Evolutionary conservation across 495 filamentous ascomycete species (phyloP), one percentile per base, ranked within the genome.

Genomic region (Lepraria neglecta): DNA sequence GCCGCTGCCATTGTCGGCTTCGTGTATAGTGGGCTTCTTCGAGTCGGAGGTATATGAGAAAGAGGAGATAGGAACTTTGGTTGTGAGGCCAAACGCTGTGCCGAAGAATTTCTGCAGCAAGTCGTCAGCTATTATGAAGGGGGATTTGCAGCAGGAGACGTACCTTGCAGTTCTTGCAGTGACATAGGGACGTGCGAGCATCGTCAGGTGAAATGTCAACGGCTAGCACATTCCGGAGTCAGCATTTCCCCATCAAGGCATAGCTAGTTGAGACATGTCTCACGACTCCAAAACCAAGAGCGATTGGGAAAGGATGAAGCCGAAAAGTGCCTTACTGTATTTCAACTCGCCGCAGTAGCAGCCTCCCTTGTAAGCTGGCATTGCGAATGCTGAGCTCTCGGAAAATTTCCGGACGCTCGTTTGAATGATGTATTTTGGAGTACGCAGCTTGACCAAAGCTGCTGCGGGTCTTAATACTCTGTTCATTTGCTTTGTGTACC

Each of bases 111-210:
- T 82, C 72, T 72, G 69, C 35, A 0, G 35, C 12, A 19, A 43
- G 31, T 2, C n/a, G 33, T 52, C n/a, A 60, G 35, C 46, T 12
- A 28, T 17, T 40, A 14, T 15, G 15, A 24, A 24, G 12, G 11
- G 10, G 4, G 12, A 0, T 42, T 17, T 14, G 38, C 57, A 45
- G 35, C 14, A 15, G 43, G 24, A 7, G 7, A 48, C 53, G 7
- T 62, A 78, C 77, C 62, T 81, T 82, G 74, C 84, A 87, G 69
- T 81, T 86, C 27, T 67, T 61, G 68, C 86, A 87, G 69, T 89
- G 84, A 68, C 84, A 88, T 35, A 89, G 71, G 0, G 80, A 84
- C 0, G 83, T 87, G 47, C 84, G 76, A 0, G 84, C 84, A 27
- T 84, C 78, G n/a, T 82, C 74, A 0, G 73, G 69, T 0, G 79